Evolutionary conservation across 371 early-diverging fungal species (phyloP), one percentile per base, ranked within the genome.

Genomic region (Blakeslea trispora): DNA sequence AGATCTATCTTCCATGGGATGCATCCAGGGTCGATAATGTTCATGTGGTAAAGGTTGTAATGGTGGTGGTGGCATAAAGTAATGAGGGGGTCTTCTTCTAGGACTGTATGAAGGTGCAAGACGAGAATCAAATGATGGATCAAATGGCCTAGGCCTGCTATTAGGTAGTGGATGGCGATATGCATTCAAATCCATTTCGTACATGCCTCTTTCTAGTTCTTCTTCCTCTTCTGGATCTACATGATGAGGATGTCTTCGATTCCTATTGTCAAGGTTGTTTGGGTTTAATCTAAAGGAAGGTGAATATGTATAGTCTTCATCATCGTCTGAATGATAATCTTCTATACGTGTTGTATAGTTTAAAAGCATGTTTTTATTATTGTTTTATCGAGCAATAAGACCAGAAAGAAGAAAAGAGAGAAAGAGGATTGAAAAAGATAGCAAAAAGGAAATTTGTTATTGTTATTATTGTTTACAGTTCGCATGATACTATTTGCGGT

Each of bases 131-230:
- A 15, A 39, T 23, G 23, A 41, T 7, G 15, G 28, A 41, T 35
- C 15, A 15, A 39, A 23, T 37, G 15, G 18, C 13, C 37, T 15
- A 18, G 28, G 28, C 7, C 28, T 28, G n/a, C n/a, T n/a, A n/a
- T 37, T 34, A 15, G 45, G 39, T 11, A 35, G 24, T 22, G 41
- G 45, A 21, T 41, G 19, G 22, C 22, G 17, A 21, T 18, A 18
- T 21, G 22, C 49, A 5, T 52, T 21, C 11, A 48, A 2, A 1
- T 48, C 43, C 14, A 59, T 14, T 10, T 53, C 53, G 23, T 41
- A 43, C 54, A 59, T 59, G 8, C 49, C 49, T 37, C 49, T 47
- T 42, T 17, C 24, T 7, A 59, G 5, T 18, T 59, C 59, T 41
- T 59, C 53, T 35, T 53, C 59, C 3, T 46, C 53, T 14, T 59